These are phyloP conservation scores for Daldinia sp. DNA, from an alignment of 2,329 filamentous ascomycete genomes.

Conservation along the genomic window DNA sequence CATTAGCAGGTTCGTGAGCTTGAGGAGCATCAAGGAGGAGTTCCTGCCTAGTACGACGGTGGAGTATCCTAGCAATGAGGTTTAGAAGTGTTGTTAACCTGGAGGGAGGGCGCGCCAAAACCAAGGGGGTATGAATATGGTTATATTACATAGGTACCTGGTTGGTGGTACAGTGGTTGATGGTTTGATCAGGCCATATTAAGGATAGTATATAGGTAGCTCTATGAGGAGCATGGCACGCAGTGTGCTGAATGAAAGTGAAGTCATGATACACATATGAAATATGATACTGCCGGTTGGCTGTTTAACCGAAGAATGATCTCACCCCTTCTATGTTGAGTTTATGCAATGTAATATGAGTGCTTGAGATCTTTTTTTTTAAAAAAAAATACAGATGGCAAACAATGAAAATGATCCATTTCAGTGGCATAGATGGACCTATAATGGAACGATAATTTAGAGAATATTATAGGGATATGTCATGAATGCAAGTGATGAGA, in stretches of 20 bases:
- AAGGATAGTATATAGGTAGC: background rate
- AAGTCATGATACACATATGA: too few species aligned
- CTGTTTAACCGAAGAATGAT: too few species aligned
- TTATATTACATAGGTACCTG: too few species aligned
- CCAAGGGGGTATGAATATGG: background rate
- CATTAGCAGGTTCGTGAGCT: conserved; percentile 74
- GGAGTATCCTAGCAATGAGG: conserved; percentile 78
- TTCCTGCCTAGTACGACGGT: conserved; percentile 73
- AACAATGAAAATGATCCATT: too few species aligned
- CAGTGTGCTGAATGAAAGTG: background rate
- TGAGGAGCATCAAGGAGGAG: conserved; percentile 80
- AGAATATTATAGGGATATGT: too few species aligned
- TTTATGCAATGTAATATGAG: too few species aligned
- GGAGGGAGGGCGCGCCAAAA: background rate
- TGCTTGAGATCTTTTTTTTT: too few species aligned
- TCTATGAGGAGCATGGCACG: background rate
- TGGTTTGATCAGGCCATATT: background rate
- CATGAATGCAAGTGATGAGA: background rate
- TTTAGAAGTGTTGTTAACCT: conserved; percentile 53
- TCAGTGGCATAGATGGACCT: too few species aligned
- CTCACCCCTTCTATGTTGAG: too few species aligned
- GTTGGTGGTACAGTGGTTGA: background rate
- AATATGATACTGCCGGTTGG: too few species aligned
- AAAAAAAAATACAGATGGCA: too few species aligned
- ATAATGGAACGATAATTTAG: too few species aligned